These are phyloP conservation scores for Penicillium thymicola DNA, from an alignment of 2,329 filamentous ascomycete species.

Conservation along the genomic window DNA sequence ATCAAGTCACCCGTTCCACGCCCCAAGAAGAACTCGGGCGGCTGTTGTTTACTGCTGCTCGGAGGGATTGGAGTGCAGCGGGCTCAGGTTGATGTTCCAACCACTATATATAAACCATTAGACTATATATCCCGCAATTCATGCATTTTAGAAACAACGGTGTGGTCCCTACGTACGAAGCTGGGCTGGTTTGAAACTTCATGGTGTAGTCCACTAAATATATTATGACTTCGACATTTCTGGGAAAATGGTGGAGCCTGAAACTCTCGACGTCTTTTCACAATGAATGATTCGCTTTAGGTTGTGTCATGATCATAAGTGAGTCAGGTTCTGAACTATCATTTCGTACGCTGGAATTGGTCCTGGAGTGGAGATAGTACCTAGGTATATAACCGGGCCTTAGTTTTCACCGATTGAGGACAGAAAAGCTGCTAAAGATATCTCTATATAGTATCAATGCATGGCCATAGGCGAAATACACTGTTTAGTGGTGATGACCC, in stretches of 20 bases:
- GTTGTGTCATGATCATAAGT: constrained; percentile 3
- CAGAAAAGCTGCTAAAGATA: not conserved
- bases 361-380: not conserved
- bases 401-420: not conserved
- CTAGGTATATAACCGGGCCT: not conserved
- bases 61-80: constrained; percentile 34
- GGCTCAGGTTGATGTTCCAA: not conserved
- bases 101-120: not conserved
- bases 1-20: constrained; percentile 6
- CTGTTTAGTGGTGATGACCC: not conserved
- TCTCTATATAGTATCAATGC: not conserved
- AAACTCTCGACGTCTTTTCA: not conserved
- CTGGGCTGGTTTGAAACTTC: not conserved
- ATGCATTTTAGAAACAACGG: not conserved
- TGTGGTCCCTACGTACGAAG: not conserved
- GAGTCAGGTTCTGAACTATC: not conserved
- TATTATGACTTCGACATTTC: not conserved
- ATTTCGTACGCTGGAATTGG: not conserved
- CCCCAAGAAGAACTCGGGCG: constrained; percentile 32
- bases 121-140: not conserved
- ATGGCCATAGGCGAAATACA: not conserved
- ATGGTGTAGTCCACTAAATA: not conserved
- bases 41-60: constrained; percentile 36
- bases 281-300: not conserved
- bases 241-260: not conserved